A percentile compares a stretch with the other conserved stretches of the same genome.
Conservation (phyloP, 768 basidiomycete genomes). For the Rhodocollybia butyracea region DNA sequence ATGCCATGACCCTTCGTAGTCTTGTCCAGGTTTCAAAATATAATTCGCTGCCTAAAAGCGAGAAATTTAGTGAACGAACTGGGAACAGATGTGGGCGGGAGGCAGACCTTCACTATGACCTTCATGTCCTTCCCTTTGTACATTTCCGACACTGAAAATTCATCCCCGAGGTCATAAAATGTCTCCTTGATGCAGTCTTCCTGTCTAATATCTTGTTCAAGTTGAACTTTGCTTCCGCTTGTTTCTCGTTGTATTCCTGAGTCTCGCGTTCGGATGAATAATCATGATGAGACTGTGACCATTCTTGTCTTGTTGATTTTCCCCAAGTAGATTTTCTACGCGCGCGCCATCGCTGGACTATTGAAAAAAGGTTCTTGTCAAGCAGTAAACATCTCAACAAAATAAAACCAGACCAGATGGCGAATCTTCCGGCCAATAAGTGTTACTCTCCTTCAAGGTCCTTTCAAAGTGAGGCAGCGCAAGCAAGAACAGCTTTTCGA, state of each 20-base stretch:
- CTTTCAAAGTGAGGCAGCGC: conserved; percentile 11
- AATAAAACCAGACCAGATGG: neutral
- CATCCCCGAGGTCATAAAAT: neutral
- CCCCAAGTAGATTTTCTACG: too few relatives aligned
- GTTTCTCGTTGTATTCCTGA: neutral
- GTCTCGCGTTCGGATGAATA: neutral
- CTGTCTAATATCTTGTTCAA: neutral
- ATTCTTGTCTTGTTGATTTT: neutral
- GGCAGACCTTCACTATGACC: neutral
- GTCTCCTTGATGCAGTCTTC: neutral
- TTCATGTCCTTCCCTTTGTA: conserved; percentile 1
- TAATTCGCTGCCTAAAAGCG: conserved; percentile 17
- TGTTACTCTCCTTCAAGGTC: neutral
- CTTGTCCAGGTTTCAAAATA: conserved; percentile 12
- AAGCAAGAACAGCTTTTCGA: conserved; percentile 13
- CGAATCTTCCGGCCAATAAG: neutral
- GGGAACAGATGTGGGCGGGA: neutral
- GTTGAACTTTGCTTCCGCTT: neutral
- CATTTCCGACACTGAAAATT: neutral
- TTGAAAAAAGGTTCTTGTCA: too few relatives aligned
- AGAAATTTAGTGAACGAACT: too few relatives aligned
- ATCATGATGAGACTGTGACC: neutral
- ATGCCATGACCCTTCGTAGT: too few relatives aligned
- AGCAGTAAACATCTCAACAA: too few relatives aligned
- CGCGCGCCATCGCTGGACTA: too few relatives aligned